Evolutionary conservation across 179 eudicot genomes (phyloP), one percentile per base, ranked within the genome.

Genomic region (Patellifolia procumbens): DNA sequence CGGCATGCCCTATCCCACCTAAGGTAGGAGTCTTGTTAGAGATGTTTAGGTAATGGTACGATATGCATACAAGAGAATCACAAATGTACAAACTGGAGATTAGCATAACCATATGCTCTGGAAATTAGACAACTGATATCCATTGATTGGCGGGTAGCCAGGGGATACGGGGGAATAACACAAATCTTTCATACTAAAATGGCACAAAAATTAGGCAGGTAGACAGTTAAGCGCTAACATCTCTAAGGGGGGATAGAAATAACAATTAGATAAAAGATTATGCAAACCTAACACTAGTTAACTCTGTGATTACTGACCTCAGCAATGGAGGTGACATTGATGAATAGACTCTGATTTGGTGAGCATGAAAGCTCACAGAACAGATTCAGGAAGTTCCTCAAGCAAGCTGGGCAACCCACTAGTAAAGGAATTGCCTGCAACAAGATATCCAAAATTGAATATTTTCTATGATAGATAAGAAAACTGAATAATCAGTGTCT

Each of bases 301-400:
- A n/a, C n/a, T 28, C 26, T 34, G 72, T 26, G 76, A 75, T 68
- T 59, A 77, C 91, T 81, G 43, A 94, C 98, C 97, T 86, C 64
- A 63, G 88, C 77, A 74, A 85, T 76, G 67, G 97, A 89, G 70
- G 99, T 87, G 78, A 95, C 99, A 74, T 95, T 93, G 55, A 95
- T 93, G 84, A 91, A 95, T 75, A 79, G 86, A 76, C 99, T 93
- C 89, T 95, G 99, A 78, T 95, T 89, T 55, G 99, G 98, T 46
- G 99, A 95, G 88, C 99, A 95, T 43, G 99, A 86, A 78, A 93
- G 91, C 84, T 95, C 98, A 69, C 99, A 95, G 85, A 95, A 93
- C 78, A 95, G 88, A 90, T 95, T 95, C 77, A 95, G 86, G 83
- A 95, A 95, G 83, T 91, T 95, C 86, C 99, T 93, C 80, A 95